A percentile compares a stretch with the other conserved stretches of the same genome.
These are phyloP conservation scores for Stylonectria norvegica DNA, from an alignment of 2,329 filamentous ascomycete species.

Conservation along the genomic window DNA sequence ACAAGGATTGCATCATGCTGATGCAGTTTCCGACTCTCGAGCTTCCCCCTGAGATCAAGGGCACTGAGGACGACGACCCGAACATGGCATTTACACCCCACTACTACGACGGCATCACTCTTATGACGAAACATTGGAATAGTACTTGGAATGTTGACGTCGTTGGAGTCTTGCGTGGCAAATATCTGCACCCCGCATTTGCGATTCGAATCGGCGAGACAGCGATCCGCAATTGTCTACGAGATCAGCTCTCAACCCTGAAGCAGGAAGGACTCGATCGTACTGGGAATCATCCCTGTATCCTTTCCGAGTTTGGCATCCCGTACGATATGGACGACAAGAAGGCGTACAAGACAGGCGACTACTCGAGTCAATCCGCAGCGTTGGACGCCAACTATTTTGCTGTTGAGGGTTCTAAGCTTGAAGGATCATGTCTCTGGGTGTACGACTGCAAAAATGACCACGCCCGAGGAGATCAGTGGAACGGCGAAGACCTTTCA, in stretches of 20 bases:
- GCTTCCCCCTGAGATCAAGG: conserved; percentile 83
- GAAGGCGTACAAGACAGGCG: conserved; percentile 89
- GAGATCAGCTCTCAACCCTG: conserved; percentile 79
- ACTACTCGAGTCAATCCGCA: conserved; percentile 87
- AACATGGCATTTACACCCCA: conserved; percentile 92
- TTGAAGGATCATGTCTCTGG: conserved; percentile 89
- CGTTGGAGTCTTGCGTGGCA: conserved; percentile 83
- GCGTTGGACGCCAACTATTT: conserved; percentile 97
- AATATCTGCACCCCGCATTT: conserved; percentile 84
- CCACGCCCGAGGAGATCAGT: conserved; percentile 85
- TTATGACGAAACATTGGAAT: conserved; percentile 99
- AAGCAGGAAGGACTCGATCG: conserved; percentile 83
- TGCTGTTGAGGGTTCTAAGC: conserved; percentile 76
- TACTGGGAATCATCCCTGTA: conserved; percentile 81
- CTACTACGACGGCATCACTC: conserved; percentile 93
- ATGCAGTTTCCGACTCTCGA: conserved; percentile 91
- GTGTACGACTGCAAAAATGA: conserved; percentile 79
- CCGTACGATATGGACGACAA: conserved; percentile 99
- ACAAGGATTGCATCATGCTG: conserved; percentile 80
- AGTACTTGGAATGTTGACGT: conserved; percentile 96
- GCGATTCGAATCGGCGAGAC: conserved; percentile 90
- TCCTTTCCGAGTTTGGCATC: conserved; percentile 95
- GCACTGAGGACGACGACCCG: conserved; percentile 81
- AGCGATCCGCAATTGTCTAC: conserved; percentile 90
- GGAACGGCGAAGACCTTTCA: conserved; percentile 96